A percentile compares a stretch with the other conserved stretches of the same genome.
Evolutionary conservation across 805 yeast species (phyloP).

Genomic region (Ogataea salicorniae): DNA sequence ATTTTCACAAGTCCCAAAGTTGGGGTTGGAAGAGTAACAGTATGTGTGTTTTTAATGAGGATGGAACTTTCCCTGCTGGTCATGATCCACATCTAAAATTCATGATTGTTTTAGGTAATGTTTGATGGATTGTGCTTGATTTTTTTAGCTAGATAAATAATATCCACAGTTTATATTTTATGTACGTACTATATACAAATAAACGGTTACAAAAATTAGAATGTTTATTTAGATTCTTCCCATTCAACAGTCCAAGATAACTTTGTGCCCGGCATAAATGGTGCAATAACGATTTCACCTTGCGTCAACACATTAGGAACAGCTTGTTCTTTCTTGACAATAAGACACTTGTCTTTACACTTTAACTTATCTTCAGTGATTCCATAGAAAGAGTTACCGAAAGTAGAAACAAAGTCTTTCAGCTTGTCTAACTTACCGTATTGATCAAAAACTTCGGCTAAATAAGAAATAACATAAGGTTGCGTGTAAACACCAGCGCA

Average conservation of each 20-base stretch:
- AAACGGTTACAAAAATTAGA: not conserved
- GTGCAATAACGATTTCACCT: conserved; percentile 57
- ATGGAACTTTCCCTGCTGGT: conserved; percentile 39
- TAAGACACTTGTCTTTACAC: conserved; percentile 42
- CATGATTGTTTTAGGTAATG: conserved; percentile 45
- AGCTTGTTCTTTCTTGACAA: conserved; percentile 47
- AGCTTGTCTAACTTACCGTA: conserved; percentile 59
- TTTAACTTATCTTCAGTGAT: conserved; percentile 42
- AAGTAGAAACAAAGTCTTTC: conserved; percentile 67
- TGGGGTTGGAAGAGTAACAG: conserved; percentile 61
- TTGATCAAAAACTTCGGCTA: conserved; percentile 81
- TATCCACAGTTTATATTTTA: no score
- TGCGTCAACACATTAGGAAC: conserved; percentile 58
- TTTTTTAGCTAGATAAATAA: no score
- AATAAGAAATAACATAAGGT: conserved; percentile 69
- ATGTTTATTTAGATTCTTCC: conserved; percentile 31
- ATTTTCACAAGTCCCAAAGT: conserved; percentile 48
- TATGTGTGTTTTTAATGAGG: conserved; percentile 47
- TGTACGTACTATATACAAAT: not conserved
- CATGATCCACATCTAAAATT: conserved; percentile 42
- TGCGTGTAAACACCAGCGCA: conserved; percentile 99
- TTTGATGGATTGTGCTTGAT: conserved; percentile 17
- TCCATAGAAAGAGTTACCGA: conserved; percentile 68
- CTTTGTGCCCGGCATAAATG: conserved; percentile 78
- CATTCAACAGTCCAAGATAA: conserved; percentile 74